phyloP scores from a whole-genome alignment of 148 eudicot species.

The Rheum nobile region DNA sequence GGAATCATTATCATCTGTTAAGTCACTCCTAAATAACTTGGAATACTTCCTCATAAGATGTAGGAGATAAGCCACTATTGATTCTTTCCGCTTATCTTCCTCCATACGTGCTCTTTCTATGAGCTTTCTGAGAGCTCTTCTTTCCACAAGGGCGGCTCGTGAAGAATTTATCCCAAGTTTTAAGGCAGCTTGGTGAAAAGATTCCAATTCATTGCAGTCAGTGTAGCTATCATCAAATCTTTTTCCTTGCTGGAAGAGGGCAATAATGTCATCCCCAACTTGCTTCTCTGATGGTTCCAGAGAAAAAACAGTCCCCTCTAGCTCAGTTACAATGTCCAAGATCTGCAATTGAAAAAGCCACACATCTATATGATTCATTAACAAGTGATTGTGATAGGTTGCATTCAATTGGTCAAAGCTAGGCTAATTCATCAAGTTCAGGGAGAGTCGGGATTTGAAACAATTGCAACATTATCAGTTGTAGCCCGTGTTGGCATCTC shows the following conservation, averaged over 20 bases:
- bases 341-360: conserved; percentile 34
- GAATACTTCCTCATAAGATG: conserved; percentile 93
- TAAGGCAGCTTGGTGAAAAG: conserved; percentile 81
- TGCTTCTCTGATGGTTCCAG: conserved; percentile 79
- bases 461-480: not conserved
- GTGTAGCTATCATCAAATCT: conserved; percentile 54
- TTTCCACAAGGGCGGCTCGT: conserved; percentile 83
- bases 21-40: conserved; percentile 78
- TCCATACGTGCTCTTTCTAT: conserved; percentile 76
- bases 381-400: not conserved
- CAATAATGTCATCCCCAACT: conserved; percentile 80
- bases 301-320: conserved; percentile 56
- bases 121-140: conserved; percentile 82
- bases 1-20: conserved; percentile 90
- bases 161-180: conserved; percentile 88
- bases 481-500: not conserved
- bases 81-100: conserved; percentile 91
- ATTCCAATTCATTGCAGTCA: conserved; percentile 73
- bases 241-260: conserved; percentile 76
- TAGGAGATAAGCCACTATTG: conserved; percentile 79
- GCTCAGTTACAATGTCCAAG: conserved; percentile 50
- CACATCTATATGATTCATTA: not conserved
- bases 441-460: not conserved
- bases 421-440: not conserved
- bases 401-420: not conserved